Base-by-base conservation (phyloP, 768 basidiomycete genomes). In the Heimioporus sp. region DNA sequence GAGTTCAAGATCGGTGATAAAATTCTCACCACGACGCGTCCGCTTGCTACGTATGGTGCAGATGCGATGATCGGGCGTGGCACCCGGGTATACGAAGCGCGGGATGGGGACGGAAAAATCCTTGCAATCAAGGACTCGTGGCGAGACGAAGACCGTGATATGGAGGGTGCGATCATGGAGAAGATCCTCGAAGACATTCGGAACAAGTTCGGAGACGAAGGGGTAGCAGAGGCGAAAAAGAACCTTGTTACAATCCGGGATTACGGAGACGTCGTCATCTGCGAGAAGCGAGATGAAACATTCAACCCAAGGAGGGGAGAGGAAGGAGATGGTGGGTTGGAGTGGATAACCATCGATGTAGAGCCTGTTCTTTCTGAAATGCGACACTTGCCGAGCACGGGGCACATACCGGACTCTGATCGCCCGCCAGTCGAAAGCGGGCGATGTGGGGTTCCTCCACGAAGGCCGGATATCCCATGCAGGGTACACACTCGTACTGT, bases 91-190 rank as follows among this genome's bases (percentile, higher is more conserved):
- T 58, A 54, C 12, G 19, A 54, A 46, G 56, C 46, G 0, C 10
- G 15, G 41, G 56, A 57, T 2, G 17, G 20, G 10, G 2, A 35
- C 0, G 43, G 38, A 2, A 37, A 24, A 0, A 16, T 12, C 0
- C 43, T 58, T 1, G 50, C 10, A 1, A 52, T 57, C 4, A 58
- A 61, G 21, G 40, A 52, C 8, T 57, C 51, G 0, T 61, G 60
- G 55, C 17, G 52, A 28, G 46, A 59, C 4, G 5, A 16, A 7
- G 45, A 40, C 21, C 39, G 39, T 36, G 30, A 41, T 3, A 9
- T 13, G 12, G 51, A 52, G 44, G 51, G 51, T 1, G 20, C 8
- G 7, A 52, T 52, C 51, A 15, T 41, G 31, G 7, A 34, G 11
- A 32, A 19, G 13, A 42, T 52, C 6, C 11, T 52, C 32, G 3